Percentiles rank a stretch among this genome's conserved stretches.
phyloP scores from a whole-genome alignment of 2,329 filamentous ascomycete species.

The Trichoderma aggressivum region DNA sequence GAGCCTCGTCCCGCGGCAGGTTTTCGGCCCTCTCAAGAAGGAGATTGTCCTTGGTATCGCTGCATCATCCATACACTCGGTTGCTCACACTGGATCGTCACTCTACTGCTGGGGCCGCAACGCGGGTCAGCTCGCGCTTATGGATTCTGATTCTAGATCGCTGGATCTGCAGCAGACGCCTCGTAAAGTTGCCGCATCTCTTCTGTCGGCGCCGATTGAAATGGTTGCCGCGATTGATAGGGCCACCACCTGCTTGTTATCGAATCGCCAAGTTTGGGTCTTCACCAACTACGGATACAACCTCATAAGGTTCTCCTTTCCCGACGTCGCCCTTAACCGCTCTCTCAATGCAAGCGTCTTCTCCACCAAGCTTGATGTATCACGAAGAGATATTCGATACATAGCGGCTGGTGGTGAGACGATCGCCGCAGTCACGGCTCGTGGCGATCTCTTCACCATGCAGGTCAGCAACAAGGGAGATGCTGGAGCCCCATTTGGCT shows the following conservation, averaged over 20 bases:
- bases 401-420: slow-evolving; percentile 86
- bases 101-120: slow-evolving; percentile 96
- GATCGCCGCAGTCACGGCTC: slow-evolving; percentile 79
- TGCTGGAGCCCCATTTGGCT: slow-evolving; percentile 56
- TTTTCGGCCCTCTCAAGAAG: slow-evolving; percentile 88
- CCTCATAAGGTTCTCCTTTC: slow-evolving; percentile 76
- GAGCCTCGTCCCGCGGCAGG: slow-evolving; percentile 76
- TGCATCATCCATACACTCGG: slow-evolving; percentile 87
- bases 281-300: slow-evolving; percentile 96
- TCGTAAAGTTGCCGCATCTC: slow-evolving; percentile 81
- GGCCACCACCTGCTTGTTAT: slow-evolving; percentile 80
- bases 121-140: slow-evolving; percentile 85
- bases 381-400: slow-evolving; percentile 66
- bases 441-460: slow-evolving; percentile 85
- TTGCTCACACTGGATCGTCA: slow-evolving; percentile 75
- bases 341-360: slow-evolving; percentile 62
- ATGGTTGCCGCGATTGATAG: slow-evolving; percentile 86
- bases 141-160: slow-evolving; percentile 91
- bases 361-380: slow-evolving; percentile 52
- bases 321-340: slow-evolving; percentile 66
- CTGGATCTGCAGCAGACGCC: slow-evolving; percentile 79
- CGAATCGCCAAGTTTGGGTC: slow-evolving; percentile 85
- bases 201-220: slow-evolving; percentile 63
- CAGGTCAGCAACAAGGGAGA: slow-evolving; percentile 68
- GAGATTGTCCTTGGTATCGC: slow-evolving; percentile 78